Base-by-base conservation (phyloP, 208 protist species). In the Crithidia expoeki region DNA sequence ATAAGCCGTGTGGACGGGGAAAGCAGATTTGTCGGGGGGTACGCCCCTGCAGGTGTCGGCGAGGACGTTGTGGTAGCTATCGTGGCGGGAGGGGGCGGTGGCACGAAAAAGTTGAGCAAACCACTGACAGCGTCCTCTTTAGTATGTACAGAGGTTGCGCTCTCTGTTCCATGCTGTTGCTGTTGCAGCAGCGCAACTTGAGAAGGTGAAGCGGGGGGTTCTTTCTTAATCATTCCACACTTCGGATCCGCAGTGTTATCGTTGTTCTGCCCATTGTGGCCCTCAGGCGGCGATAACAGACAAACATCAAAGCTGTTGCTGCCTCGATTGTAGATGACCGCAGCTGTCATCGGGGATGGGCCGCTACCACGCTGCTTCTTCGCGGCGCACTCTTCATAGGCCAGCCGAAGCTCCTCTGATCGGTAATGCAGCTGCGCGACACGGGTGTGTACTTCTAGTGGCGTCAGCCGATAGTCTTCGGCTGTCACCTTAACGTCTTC, bases 401-500 rank as follows among this genome's bases (percentile, higher is more conserved):
- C 63, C 27, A 77, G 44, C 27, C 65, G 57, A 23, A 85, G 56
- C 59, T 87, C 74, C 49, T 86, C 59, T 17, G 89, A 78, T 19
- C 78, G 83, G 59, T 77, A 82, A 61, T 86, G 75, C 61, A 96
- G 66, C 78, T 94, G 87, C 53, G 78, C 77, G 6, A 84, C 79
- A 53, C 80, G 82, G 2, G 73, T 78, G 77, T 93, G 86, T 27
- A 94, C 56, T 79, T 94, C 92, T 19, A 94, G 69, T 28, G 56
- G 64, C 2, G 89, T 92, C 32, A 94, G 64, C 17, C 84, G 63
- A 71, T 94, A 96, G 74, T 96, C 91, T 11, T 56, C 75, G 21
- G 59, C 51, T 14, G 63, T 69, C 12, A 94, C 49, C 38, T 70
- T 53, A 32, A 94, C 86, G 53, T 94, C 82, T 47, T 83, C 67